Base-by-base conservation (phyloP, 768 basidiomycete genomes). In the Megacollybia marginata region DNA sequence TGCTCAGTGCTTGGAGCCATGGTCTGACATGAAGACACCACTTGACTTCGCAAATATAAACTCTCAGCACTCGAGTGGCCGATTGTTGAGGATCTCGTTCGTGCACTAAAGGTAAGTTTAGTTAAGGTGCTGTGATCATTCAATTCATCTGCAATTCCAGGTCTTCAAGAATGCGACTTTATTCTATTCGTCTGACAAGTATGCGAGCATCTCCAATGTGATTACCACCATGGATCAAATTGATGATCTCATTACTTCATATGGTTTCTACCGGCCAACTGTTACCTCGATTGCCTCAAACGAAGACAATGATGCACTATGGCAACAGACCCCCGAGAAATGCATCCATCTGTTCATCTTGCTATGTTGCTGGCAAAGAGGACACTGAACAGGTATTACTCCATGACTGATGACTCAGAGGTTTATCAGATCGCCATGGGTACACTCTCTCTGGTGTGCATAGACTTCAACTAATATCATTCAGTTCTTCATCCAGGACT, bases 401-500 rank as follows among this genome's bases (percentile, higher is more conserved):
- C 43, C 2, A 32, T 56, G 2, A 62, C 51, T 4, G 59, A 64
- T 47, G 28, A 11, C 6, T 58, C 58, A 1, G 52, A 54, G 10
- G 42, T 55, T 0, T 63, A 62, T 47, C 44, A 50, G 2, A 62
- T 63, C 32, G 57, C 59, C 3, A 62, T 63, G 59, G 48, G 59
- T 62, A 48, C 4, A 52, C 59, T 32, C 38, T 31, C 46, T n/a
- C 50, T 16, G 12, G 15, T 20, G n/a, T n/a, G n/a, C 3, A 38
- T 19, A 4, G n/a, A 5, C n/a, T n/a, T n/a, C n/a, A 4, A n/a
- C 15, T n/a, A 5, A 44, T 3, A 18, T 28, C 9, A 5, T 13
- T 42, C 6, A 66, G 63, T 65, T 13, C 49, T 65, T 1, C 61
- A 65, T 44, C 62, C 63, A 3, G 40, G 40, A 1, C 57, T 62